Base-by-base conservation (phyloP, 345 rosid species). In the Salix suchowensis region DNA sequence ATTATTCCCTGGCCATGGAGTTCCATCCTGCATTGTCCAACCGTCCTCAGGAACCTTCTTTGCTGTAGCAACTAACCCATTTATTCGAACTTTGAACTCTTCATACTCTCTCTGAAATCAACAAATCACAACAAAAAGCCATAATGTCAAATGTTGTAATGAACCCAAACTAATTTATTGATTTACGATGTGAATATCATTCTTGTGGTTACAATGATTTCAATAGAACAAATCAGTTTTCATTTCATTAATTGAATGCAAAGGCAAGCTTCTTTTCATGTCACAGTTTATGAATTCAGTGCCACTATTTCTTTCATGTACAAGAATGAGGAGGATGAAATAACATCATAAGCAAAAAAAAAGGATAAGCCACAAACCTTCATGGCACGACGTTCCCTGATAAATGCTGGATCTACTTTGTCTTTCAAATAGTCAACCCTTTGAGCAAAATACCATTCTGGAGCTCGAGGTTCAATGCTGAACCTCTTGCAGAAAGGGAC, bases 1-100 rank as follows among this genome's bases (percentile, higher is more conserved):
- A 77, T 88, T 88, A 83, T 93, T 93, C 77, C 98, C 98, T 0
- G 98, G 98, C 95, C 97, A 93, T 52, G 91, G 95, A 75, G 94
- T 91, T 62, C 97, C 98, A 70, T 91, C 97, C 81, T 93, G 97
- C 97, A 93, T 93, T 48, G 96, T 93, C 97, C 97, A 93, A 48
- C 97, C 97, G 44, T 93, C 98, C 79, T 93, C 98, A 50, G 98
- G 98, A 64, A 91, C 97, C 87, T 93, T 93, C 80, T 89, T 90
- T 68, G 98, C 98, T 72, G 78, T 88, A 19, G 94, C 82, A 80
- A 93, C 97, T 73, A 93, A 81, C 42, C 91, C 88, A 77, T 93
- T 93, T 83, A 93, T 91, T 74, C 89, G 85, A 58, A 93, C 86
- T 78, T 90, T 93, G 77, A 93, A 93, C 64, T 91, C 97, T 79